These are phyloP conservation scores for Leptodontidium sp. DNA, from an alignment of 2,329 filamentous ascomycete genomes.

Conservation along the genomic window DNA sequence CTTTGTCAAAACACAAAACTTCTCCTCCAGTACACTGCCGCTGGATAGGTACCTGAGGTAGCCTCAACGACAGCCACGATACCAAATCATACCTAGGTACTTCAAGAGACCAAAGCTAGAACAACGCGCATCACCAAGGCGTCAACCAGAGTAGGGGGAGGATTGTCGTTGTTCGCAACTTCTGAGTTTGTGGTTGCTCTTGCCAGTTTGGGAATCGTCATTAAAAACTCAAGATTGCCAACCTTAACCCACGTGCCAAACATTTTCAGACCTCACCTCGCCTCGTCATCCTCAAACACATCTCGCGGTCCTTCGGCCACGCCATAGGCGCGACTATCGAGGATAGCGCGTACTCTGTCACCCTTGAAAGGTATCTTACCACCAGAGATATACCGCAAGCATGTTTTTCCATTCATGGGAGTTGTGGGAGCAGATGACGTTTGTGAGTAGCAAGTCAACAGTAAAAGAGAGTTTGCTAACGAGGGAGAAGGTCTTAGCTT, in stretches of 20 bases:
- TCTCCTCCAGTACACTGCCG: too few species aligned
- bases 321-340: neutral
- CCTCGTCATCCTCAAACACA: neutral
- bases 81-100: too few species aligned
- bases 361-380: neutral
- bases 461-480: neutral
- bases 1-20: neutral
- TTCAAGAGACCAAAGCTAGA: neutral
- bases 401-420: constrained; percentile 75
- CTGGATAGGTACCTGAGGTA: too few species aligned
- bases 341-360: neutral
- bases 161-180: constrained; percentile 7
- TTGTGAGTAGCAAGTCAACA: constrained; percentile 65
- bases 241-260: constrained; percentile 5
- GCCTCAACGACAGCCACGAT: too few species aligned
- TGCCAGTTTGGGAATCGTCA: constrained; percentile 5
- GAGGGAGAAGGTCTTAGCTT: constrained; percentile 69
- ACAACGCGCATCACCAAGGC: neutral
- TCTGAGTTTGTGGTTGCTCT: neutral
- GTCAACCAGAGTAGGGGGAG: neutral
- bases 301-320: neutral
- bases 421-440: constrained; percentile 89
- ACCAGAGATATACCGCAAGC: constrained; percentile 16
- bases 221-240: neutral
- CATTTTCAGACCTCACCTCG: neutral